Percentiles rank a stretch among this genome's conserved stretches.
These are phyloP conservation scores for Boletus rufocinnamomeus DNA, from an alignment of 768 basidiomycete genomes.

Conservation along the genomic window DNA sequence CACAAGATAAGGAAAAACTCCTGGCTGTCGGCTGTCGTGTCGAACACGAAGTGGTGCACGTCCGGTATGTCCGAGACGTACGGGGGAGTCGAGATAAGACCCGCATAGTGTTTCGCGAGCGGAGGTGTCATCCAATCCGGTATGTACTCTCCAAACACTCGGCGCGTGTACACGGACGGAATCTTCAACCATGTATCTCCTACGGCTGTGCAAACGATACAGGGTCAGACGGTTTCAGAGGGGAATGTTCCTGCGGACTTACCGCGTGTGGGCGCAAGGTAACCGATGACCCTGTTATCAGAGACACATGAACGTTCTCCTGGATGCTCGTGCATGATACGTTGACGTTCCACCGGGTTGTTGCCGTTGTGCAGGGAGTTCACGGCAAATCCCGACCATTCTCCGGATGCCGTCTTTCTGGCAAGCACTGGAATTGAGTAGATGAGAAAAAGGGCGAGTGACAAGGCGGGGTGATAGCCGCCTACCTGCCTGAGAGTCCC, in stretches of 20 bases:
- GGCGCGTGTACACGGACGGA: conserved; percentile 35
- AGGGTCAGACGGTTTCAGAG: conserved; percentile 19
- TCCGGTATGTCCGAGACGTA: conserved; percentile 47
- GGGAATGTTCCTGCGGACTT: conserved; percentile 7
- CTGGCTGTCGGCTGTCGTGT: conserved; percentile 13
- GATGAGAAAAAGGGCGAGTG: conserved; percentile 8
- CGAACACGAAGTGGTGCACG: conserved; percentile 39
- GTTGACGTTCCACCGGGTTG: conserved; percentile 30
- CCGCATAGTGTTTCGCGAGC: conserved; percentile 26
- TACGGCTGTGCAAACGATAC: conserved; percentile 27
- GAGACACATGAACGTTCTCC: conserved; percentile 33
- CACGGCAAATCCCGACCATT: conserved; percentile 24
- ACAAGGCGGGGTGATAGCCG: conserved; percentile 3
- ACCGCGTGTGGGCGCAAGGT: conserved; percentile 42
- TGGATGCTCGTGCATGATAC: conserved; percentile 34
- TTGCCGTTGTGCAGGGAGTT: conserved; percentile 35
- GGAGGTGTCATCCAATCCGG: conserved; percentile 28
- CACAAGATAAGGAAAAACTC: conserved; percentile 42
- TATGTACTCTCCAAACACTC: conserved; percentile 28
- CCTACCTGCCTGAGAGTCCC: conserved; percentile 39
- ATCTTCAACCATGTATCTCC: conserved; percentile 40
- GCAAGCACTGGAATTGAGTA: conserved; percentile 22
- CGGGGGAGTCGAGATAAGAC: conserved; percentile 46
- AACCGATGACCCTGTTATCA: conserved; percentile 39
- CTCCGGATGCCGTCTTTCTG: conserved; percentile 19